phyloP scores from a whole-genome alignment of 331 rosid species.

The Rhamnella rubrinervis region DNA sequence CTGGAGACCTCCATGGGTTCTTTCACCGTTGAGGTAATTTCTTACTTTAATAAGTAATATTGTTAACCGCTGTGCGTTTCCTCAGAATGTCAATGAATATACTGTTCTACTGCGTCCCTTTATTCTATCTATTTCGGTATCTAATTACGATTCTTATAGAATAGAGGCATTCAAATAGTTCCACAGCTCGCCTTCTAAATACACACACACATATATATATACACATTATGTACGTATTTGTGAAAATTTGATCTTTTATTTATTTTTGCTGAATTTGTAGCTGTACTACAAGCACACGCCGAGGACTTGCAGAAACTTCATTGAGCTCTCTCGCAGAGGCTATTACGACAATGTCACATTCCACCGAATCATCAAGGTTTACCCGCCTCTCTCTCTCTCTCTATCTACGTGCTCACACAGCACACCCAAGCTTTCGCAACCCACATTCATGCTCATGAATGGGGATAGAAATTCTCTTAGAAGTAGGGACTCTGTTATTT shows the following conservation, averaged over 20 bases:
- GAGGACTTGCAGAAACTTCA: slow-evolving; percentile 92
- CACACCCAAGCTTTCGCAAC: not conserved
- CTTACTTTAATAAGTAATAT: not conserved
- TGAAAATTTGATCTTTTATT: not conserved
- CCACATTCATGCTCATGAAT: not conserved
- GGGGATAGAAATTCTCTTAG: not conserved
- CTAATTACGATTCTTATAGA: too few relatives aligned
- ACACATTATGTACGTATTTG: too few relatives aligned
- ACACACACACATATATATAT: too few relatives aligned
- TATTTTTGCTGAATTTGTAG: slow-evolving; percentile 32
- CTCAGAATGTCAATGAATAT: not conserved
- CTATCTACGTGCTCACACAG: not conserved
- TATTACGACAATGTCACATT: slow-evolving; percentile 89
- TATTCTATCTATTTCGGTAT: not conserved
- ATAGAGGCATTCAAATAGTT: not conserved
- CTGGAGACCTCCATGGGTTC: slow-evolving; percentile 97
- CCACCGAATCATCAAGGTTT: slow-evolving; percentile 96
- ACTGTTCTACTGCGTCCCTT: too few relatives aligned
- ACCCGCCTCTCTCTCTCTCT: not conserved
- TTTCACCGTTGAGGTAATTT: slow-evolving; percentile 73
- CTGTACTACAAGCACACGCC: slow-evolving; percentile 92
- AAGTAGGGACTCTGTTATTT: not conserved
- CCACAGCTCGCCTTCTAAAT: too few relatives aligned
- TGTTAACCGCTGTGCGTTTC: not conserved
- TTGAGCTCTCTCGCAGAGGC: slow-evolving; percentile 90